Percentiles rank a stretch among this genome's conserved stretches.
phyloP scores from a whole-genome alignment of 1,284 basidiomycete species.

The Heterobasidion parviporum region DNA sequence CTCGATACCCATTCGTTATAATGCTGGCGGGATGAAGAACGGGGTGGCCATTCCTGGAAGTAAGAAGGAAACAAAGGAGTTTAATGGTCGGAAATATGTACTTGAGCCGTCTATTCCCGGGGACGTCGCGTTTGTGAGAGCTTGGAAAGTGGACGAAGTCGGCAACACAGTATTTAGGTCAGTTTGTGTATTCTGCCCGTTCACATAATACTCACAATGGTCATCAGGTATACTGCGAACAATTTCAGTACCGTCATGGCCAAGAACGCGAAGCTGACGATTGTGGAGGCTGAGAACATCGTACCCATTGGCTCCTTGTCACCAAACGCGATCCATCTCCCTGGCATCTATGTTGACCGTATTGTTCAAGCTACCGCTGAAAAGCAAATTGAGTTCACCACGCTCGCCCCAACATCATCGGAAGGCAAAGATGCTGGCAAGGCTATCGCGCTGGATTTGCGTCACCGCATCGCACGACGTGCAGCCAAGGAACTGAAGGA shows the following conservation, averaged over 20 bases:
- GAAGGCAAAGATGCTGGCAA: slow-evolving; percentile 32
- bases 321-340: slow-evolving; percentile 80
- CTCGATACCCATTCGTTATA: slow-evolving; percentile 69
- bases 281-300: slow-evolving; percentile 94
- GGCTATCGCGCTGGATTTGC: slow-evolving; percentile 34
- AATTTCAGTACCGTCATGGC: slow-evolving; percentile 89
- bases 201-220: background rate
- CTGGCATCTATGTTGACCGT: slow-evolving; percentile 84
- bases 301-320: slow-evolving; percentile 81
- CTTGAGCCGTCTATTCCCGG: slow-evolving; percentile 84
- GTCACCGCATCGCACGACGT: slow-evolving; percentile 78
- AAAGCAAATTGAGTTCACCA: slow-evolving; percentile 77
- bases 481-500: slow-evolving; percentile 89
- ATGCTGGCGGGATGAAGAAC: slow-evolving; percentile 53
- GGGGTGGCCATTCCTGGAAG: slow-evolving; percentile 66
- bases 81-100: slow-evolving; percentile 79
- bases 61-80: slow-evolving; percentile 73
- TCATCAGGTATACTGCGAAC: slow-evolving; percentile 73
- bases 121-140: slow-evolving; percentile 85
- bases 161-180: slow-evolving; percentile 83
- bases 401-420: slow-evolving; percentile 42
- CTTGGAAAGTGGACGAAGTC: slow-evolving; percentile 93
- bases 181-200: slow-evolving; percentile 11
- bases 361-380: slow-evolving; percentile 73
- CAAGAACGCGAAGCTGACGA: slow-evolving; percentile 83